Base-by-base conservation (phyloP, 2,329 filamentous ascomycete genomes). In the Coleophoma cylindrospora region DNA sequence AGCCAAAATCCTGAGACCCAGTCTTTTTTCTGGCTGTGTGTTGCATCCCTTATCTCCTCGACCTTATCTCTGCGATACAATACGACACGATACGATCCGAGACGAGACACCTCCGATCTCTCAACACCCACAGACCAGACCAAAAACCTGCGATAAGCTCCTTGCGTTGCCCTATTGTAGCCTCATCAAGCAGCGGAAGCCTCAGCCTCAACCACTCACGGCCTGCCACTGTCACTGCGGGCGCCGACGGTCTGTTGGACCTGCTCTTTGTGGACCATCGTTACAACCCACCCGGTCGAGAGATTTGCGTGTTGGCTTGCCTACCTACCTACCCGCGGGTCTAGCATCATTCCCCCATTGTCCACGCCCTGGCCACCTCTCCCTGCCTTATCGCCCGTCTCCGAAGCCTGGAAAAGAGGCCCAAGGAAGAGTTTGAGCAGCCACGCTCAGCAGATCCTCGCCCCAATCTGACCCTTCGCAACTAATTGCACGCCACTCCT, bases 361-460 rank as follows among this genome's bases (percentile, higher is more conserved):
- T 10, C 27, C 27, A 27, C 27, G 27, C 27, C 27, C 9, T 38
- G 14, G 15, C 36, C 50, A 45, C 10, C 41, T 50, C 19, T 43
- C 48, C 54, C 51, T 40, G 50, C 40, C 49, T 27, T 27, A 48
- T 61, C 60, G 52, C 56, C 47, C 49, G 57, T 56, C 56, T 56
- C 58, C 60, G 58, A 60, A 50, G 53, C 32, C 32, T n/a, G 15
- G 44, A 37, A 21, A 36, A 56, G 55, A 60, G 54, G 58, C 27
- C 27, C 27, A 58, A 47, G 56, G 19, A 50, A 48, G 52, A 43
- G 47, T 37, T 45, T 48, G 50, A 54, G 54, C 10, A 34, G 34
- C 34, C 17, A 22, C 34, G n/a, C 17, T 10, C 45, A 49, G 45
- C 52, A 51, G 50, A 53, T 53, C 49, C 46, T 33, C 50, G 48